A percentile compares a stretch with the other conserved stretches of the same genome.
These are phyloP conservation scores for Phytopythium vexans DNA, from an alignment of 352 stramenopile species.

Conservation along the genomic window DNA sequence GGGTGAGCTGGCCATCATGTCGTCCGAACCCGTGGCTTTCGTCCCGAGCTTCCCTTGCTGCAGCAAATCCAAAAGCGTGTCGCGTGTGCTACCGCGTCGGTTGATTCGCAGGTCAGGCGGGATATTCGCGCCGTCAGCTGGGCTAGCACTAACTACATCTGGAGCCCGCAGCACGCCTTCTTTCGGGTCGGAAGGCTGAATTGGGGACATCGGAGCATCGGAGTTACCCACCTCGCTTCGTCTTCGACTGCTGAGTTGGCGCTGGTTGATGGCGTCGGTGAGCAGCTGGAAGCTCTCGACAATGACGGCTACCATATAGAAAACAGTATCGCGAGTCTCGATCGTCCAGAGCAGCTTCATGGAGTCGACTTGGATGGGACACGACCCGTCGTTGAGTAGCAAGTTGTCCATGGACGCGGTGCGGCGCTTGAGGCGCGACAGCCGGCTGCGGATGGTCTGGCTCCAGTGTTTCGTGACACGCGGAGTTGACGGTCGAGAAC, in stretches of 20 bases:
- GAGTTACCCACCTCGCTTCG: too few relatives aligned
- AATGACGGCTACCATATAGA: slow-evolving; percentile 62
- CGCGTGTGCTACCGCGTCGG: slow-evolving; percentile 44
- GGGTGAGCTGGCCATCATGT: neutral
- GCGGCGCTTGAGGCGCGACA: slow-evolving; percentile 54
- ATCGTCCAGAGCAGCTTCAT: slow-evolving; percentile 83
- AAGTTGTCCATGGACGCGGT: slow-evolving; percentile 73
- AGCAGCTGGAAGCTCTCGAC: slow-evolving; percentile 50
- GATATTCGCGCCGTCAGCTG: too few relatives aligned
- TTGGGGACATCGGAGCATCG: too few relatives aligned
- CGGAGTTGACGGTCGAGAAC: slow-evolving; percentile 12
- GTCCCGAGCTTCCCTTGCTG: slow-evolving; percentile 73
- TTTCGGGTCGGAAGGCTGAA: too few relatives aligned
- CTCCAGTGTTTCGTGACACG: slow-evolving; percentile 44
- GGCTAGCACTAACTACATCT: too few relatives aligned
- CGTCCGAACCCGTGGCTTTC: slow-evolving; percentile 19
- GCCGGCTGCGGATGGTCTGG: slow-evolving; percentile 47
- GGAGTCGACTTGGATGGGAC: slow-evolving; percentile 77
- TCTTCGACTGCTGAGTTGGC: slow-evolving; percentile 4
- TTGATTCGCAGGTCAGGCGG: neutral
- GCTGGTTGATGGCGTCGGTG: slow-evolving; percentile 24
- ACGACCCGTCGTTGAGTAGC: slow-evolving; percentile 62
- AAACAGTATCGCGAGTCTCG: slow-evolving; percentile 64
- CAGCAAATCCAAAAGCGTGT: slow-evolving; percentile 66
- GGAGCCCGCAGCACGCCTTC: too few relatives aligned